These are phyloP conservation scores for Rhododendron griersonianum DNA, from an alignment of 148 eudicot genomes.

Conservation along the genomic window DNA sequence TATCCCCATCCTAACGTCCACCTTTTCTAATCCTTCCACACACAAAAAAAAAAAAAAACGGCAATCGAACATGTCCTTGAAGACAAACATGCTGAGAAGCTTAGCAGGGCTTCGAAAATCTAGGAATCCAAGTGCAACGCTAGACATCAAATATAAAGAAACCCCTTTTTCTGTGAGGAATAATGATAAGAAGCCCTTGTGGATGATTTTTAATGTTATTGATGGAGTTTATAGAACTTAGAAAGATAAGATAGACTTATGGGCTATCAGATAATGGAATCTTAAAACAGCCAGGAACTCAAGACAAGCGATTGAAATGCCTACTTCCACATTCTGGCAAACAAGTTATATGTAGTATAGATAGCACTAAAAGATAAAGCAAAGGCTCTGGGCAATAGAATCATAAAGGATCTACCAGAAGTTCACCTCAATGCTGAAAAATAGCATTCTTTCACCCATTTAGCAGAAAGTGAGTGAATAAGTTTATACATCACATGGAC, in stretches of 20 bases:
- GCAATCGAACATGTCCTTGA: not conserved
- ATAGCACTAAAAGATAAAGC: not conserved
- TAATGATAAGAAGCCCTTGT: not conserved
- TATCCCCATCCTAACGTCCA: not conserved
- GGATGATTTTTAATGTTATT: not conserved
- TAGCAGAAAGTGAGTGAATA: not conserved
- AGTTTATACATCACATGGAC: not conserved
- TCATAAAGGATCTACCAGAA: slow-evolving; percentile 1
- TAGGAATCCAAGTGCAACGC: not conserved
- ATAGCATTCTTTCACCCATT: not conserved
- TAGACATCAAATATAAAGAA: not conserved
- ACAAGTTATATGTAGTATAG: not conserved
- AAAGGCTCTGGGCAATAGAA: not conserved
- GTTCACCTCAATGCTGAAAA: not conserved
- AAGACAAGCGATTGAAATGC: not conserved
- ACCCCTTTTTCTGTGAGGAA: not conserved
- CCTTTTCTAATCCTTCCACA: not conserved
- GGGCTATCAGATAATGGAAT: not conserved
- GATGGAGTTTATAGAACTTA: not conserved
- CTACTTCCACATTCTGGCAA: not conserved
- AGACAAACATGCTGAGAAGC: not conserved
- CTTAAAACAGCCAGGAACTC: not conserved
- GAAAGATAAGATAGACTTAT: not conserved
- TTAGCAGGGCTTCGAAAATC: not conserved
- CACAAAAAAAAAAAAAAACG: not conserved